Base-by-base conservation (phyloP, 2,329 filamentous ascomycete species). In the Aspergillus sp. region DNA sequence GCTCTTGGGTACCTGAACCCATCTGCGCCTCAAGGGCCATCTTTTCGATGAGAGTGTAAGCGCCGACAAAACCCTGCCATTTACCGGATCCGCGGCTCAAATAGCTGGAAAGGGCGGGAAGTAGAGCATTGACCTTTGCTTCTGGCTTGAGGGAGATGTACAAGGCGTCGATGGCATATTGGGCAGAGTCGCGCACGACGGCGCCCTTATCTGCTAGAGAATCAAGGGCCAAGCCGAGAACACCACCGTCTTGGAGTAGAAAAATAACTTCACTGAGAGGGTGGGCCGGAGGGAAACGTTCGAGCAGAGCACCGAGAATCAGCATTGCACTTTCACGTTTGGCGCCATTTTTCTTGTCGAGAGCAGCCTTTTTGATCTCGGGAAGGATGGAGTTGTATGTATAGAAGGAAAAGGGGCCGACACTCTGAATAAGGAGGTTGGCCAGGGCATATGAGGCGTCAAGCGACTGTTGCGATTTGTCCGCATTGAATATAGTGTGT, bases 11-110 rank as follows among this genome's bases (percentile, higher is more conserved):
- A 59, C 90, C 92, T 62, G 90, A 85, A 55, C 89, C 87, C 74
- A 96, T 87, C 82, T 96, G 90, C 41, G 93, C 90, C 81, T 96
- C 96, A 73, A 96, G 90, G 48, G 95, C 95, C 89, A 98, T 96
- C 76, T 88, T 91, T 73, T 95, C 92, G 58, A 99, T 79, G 62
- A 98, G 76, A 74, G 89, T 87, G 71, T 89, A 89, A 46, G 91
- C 95, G 60, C 90, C 93, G 53, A 97, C 90, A 15, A 90, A 91
- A 60, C 95, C 95, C 78, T 99, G 95, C 95, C 95, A 99, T 79
- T 99, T 99, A 64, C 91, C 93, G 15, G 91, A 90, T 70, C 86
- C 86, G 78, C 91, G 96, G 71, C 82, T 81, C 31, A 99, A 82
- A 73, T 98, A 98, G 52, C 82, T 77, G 61, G 82, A 77, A 41